Base-by-base conservation (phyloP, 2,329 filamentous ascomycete genomes). In the Pseudodiploospora longispora region DNA sequence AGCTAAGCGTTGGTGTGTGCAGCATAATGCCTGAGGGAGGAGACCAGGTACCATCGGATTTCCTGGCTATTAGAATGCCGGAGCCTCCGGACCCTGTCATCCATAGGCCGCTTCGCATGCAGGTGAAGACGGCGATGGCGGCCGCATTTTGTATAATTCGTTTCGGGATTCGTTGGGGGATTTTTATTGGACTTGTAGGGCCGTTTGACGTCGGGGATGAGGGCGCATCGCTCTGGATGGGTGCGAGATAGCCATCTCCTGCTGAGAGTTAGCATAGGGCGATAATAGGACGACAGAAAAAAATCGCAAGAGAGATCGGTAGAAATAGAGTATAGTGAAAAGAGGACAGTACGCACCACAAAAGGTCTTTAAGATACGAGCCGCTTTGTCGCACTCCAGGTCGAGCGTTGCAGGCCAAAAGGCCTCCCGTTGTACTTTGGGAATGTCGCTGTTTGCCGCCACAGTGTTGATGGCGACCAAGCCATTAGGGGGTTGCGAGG, bases 61-160 rank as follows among this genome's bases (percentile, higher is more conserved):
- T 85, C 53, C 87, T 80, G 12, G 83, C 90, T 47, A 96, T 80
- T 34, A 97, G 73, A 34, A 97, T 78, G 41, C 91, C 91, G 46
- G 87, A 91, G 34, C 91, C 91, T 29, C 90, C 90, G 10, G 89
- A 90, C 38, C 91, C 91, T 38, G 87, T 91, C 54, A 95, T 75
- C 86, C 90, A 95, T 30, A 96, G 70, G 9, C 91, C 91, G 10
- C 87, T 91, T 47, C 91, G 83, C 88, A 96, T 95, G 30, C 88
- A 95, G 1, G 90, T 95, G 68, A 96, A 96, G 53, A 97, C 87
- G 43, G 88, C 90, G 46, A 97, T 76, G 8, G 88, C 91, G 53
- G 91, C 88, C 29, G 90, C 89, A 66, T 93, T 87, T 59, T 86
- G 80, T 54, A 97, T 87, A 46, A 96, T 87, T 58, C 83, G 77